These are phyloP conservation scores for Mortierella sp. DNA, from an alignment of 371 early-diverging fungal genomes.

Conservation along the genomic window DNA sequence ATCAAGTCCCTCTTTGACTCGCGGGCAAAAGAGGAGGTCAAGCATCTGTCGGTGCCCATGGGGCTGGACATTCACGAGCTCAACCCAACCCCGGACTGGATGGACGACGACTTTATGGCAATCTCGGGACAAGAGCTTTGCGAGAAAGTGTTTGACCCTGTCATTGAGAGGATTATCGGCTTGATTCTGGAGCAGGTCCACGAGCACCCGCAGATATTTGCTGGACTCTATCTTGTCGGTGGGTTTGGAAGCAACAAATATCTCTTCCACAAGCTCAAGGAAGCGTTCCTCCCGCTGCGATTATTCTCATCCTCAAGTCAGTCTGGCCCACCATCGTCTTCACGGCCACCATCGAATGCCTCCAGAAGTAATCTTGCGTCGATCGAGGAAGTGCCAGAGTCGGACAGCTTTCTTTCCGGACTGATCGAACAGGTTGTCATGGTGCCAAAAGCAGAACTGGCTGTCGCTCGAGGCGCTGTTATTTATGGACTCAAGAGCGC, in stretches of 20 bases:
- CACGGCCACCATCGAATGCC: not conserved
- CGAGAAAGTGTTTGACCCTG: constrained; percentile 69
- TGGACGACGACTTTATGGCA: constrained; percentile 56
- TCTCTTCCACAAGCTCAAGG: constrained; percentile 62
- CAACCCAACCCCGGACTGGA: constrained; percentile 37
- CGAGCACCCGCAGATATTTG: constrained; percentile 60
- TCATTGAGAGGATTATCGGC: constrained; percentile 65
- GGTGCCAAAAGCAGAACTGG: constrained; percentile 55
- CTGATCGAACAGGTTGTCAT: constrained; percentile 48
- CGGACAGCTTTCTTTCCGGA: constrained; percentile 7
- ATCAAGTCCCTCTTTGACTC: constrained; percentile 51
- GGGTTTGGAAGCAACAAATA: constrained; percentile 74
- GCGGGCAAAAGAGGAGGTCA: constrained; percentile 31
- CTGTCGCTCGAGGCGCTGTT: constrained; percentile 52
- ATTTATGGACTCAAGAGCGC: constrained; percentile 56
- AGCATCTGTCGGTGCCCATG: constrained; percentile 49
- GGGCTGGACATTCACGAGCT: constrained; percentile 46
- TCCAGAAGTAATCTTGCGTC: not conserved
- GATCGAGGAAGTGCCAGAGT: constrained; percentile 15
- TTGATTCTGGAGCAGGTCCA: constrained; percentile 64
- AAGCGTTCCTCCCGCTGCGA: not conserved
- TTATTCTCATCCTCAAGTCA: constrained; percentile 27
- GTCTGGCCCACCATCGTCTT: not conserved
- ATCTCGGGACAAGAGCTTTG: constrained; percentile 47
- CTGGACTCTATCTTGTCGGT: constrained; percentile 70